Evolutionary conservation across 768 basidiomycete species (phyloP), one percentile per base, ranked within the genome.

Genomic region (Russula brevipes): DNA sequence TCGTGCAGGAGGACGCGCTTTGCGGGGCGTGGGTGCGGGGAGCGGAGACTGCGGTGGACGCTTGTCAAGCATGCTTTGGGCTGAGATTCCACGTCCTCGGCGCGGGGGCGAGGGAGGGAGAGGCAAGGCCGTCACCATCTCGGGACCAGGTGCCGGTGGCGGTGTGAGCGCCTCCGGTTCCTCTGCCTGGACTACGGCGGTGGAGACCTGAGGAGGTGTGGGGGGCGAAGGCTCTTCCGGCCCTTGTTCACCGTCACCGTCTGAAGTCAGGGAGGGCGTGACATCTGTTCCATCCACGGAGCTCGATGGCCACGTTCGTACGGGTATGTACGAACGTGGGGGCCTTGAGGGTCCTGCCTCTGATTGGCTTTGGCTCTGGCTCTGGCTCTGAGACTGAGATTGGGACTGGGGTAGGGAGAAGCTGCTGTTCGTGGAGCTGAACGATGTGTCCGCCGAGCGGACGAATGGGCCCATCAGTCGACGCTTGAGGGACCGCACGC

Each of bases 21-120:
- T 82, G 6, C 81, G 79, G 1, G 87, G 85, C 2, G 78, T 74
- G 10, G 73, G 72, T 7, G 70, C 64, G 12, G 85, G 85, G 68
- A 91, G 73, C 1, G 89, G 89, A 2, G 87, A 89, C 24, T 76
- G 78, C 0, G 88, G 88, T 0, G 78, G 79, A 1, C 89, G 85
- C 64, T 78, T 83, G 45, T 82, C 78, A 67, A 89, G 86, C 4
- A 82, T 33, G 68, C 80, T 54, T 16, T n/a, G 45, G 0, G 39
- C 17, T 38, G 57, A 31, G 24, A 36, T 54, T 35, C 33, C 58
- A 14, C 12, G 54, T 42, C 35, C 52, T 45, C 46, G 49, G 33
- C 59, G 54, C 0, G 57, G 66, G 3, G 44, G 54, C 1, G 60
- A 66, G 5, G 57, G 65, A 2, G 54, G 60, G 1, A 17, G 54